Evolutionary conservation across 2,329 filamentous ascomycete species (phyloP), one percentile per base, ranked within the genome.

Genomic region (Sphaerostilbella broomeana): DNA sequence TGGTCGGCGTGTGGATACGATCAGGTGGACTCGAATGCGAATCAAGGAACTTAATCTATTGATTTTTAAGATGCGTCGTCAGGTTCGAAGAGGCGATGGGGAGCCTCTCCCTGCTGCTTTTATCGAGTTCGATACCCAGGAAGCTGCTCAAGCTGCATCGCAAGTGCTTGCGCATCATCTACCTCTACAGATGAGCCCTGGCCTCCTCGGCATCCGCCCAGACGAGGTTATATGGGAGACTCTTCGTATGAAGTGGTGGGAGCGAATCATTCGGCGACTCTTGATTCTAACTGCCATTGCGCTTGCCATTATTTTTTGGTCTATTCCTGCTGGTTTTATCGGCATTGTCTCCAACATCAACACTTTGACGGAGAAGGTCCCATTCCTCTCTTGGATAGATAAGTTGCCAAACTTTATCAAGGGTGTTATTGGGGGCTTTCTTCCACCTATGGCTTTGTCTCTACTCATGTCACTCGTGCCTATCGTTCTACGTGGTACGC

Each of bases 1-100:
- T 49, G 85, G 88, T 50, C 81, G 87, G 57, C 92, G 94, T 60
- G 89, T 95, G 12, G 92, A 98, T 63, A 92, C 88, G 0, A 95
- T 98, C 60, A 79, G 90, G 46, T 95, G 85, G 84, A 84, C 80
- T 47, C 84, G 92, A 36, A 69, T 72, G 2, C 54, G 63, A 4
- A 51, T 69, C 3, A 59, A 60, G 18, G 55, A 64, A 3, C 51
- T 69, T 11, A 67, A 65, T 32, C 44, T 55, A 0, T 57, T 63
- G 12, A 68, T 69, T 20, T 60, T 52, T 45, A 84, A 94, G 60
- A 77, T 95, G 37, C 76, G 82, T 47, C 79, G 79, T 34, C 75
- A 94, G 30, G 81, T 83, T 37, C 81, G 84, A 0, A 73, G 84
- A 44, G 81, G 87, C 20, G 73, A 84, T 26, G 77, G 71, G 31